These are phyloP conservation scores for Naganishia randhawae DNA, from an alignment of 768 basidiomycete genomes.

Conservation along the genomic window DNA sequence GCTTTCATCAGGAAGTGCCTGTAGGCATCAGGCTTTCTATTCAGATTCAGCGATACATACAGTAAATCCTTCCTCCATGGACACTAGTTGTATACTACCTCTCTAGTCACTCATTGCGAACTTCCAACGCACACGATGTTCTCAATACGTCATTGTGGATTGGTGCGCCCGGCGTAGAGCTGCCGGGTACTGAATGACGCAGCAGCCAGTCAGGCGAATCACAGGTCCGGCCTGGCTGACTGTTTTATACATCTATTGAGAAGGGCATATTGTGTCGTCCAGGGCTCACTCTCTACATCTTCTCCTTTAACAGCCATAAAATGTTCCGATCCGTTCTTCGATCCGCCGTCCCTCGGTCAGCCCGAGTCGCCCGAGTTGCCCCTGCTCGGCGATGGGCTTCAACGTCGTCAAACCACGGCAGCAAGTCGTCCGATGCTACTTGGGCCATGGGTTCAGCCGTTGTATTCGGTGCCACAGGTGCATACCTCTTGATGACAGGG, in stretches of 20 bases:
- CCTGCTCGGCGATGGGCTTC: constrained; percentile 30
- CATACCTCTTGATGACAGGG: constrained; percentile 27
- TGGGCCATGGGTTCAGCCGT: constrained; percentile 28
- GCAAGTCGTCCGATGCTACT: constrained; percentile 23
- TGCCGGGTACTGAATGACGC: not conserved
- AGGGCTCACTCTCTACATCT: not conserved
- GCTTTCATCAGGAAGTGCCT: not conserved
- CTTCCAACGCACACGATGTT: not conserved
- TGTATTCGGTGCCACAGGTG: constrained; percentile 27
- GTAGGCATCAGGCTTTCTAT: not conserved
- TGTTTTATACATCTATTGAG: not conserved
- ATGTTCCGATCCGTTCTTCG: constrained; percentile 30
- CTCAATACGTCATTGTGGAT: not conserved
- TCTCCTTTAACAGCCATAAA: not conserved
- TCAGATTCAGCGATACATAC: not conserved
- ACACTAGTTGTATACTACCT: not conserved
- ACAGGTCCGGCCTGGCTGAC: not conserved
- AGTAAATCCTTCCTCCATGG: not conserved
- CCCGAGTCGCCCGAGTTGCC: constrained; percentile 16
- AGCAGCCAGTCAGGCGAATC: constrained; percentile 1
- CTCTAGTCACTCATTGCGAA: not conserved
- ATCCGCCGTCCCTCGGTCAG: constrained; percentile 17
- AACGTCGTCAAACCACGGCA: constrained; percentile 1
- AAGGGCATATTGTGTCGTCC: not conserved
- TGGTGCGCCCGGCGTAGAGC: constrained; percentile 8